These are phyloP conservation scores for Eremothecium sinecaudum DNA, from an alignment of 1,139 yeast genomes.

Conservation along the genomic window DNA sequence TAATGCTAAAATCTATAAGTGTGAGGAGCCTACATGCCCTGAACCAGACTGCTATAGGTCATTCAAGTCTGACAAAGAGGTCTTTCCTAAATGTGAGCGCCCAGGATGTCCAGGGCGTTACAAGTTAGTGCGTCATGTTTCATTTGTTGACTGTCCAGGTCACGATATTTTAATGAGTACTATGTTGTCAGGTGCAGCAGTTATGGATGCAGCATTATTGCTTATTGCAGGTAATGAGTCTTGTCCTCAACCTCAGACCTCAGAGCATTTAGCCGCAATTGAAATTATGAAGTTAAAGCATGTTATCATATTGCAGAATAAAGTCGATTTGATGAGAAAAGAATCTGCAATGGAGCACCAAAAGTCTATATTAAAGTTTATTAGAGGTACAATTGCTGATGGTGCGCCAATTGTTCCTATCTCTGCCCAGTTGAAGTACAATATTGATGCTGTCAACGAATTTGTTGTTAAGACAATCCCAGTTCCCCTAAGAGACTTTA, in stretches of 20 bases:
- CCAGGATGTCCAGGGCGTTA: conserved; percentile 83
- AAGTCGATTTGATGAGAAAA: conserved; percentile 97
- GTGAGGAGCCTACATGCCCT: conserved; percentile 79
- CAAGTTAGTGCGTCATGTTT: conserved; percentile 86
- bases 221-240: conserved; percentile 97
- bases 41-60: conserved; percentile 95
- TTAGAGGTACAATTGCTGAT: conserved; percentile 96
- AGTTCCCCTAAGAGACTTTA: conserved; percentile 89
- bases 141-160: conserved; percentile 99
- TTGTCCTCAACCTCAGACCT: conserved; percentile 99
- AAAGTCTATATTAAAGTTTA: conserved; percentile 81
- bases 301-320: conserved; percentile 91
- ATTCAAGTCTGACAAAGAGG: conserved; percentile 89
- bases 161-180: conserved; percentile 99
- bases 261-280: conserved; percentile 98
- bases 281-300: conserved; percentile 98
- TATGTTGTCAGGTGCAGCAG: conserved; percentile 99
- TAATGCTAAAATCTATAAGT: conserved; percentile 93
- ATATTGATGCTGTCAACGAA: conserved; percentile 96
- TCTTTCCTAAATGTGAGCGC: conserved; percentile 82
- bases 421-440: conserved; percentile 96
- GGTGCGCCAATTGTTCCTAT: conserved; percentile 99
- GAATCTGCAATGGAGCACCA: conserved; percentile 94
- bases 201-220: conserved; percentile 97
- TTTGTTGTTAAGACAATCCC: conserved; percentile 93